Evolutionary conservation across 2,329 filamentous ascomycete species (phyloP), one percentile per base, ranked within the genome.

Genomic region (Ceratocystis huliohia): DNA sequence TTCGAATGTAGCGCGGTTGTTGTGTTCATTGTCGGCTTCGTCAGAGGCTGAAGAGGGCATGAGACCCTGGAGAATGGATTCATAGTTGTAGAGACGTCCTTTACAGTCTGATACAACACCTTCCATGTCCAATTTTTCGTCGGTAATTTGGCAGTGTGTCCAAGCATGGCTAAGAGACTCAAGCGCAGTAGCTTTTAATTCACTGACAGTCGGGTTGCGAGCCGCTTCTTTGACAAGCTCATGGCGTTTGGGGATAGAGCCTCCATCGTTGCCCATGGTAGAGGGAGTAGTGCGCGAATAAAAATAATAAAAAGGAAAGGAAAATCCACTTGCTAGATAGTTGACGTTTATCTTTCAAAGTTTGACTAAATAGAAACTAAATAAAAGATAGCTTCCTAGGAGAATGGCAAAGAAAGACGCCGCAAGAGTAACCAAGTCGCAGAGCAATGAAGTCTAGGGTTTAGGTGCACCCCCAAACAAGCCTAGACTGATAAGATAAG

Each of bases 161-260:
- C 94, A 99, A 71, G 86, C 84, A 76, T 97, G 91, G 68, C 85
- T 83, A 73, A 94, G 87, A 53, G 89, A 88, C 75, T 96, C 93
- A 73, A 88, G 85, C 70, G 88, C 88, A 7, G 88, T 88, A 70
- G 94, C 91, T 78, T 97, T 97, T 67, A 96, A 79, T 78, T 97
- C 88, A 61, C 89, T 87, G 33, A 90, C 83, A 44, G 89, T 95
- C 25, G 88, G 89, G 64, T 86, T 83, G 72, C 90, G 88, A 53
- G 92, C 91, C 33, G 92, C 91, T 76, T 93, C 88, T 77, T 96
- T 96, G 75, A 99, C 94, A 59, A 99, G 89, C 76, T 99, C 95
- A 73, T 91, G 88, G 41, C 95, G 89, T 69, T 88, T 97, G 4
- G 94, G 94, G 71, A 99, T 99, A 71, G 90, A 93, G 74, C 94